Evolutionary conservation across 352 stramenopile genomes (phyloP).

Genomic region (Pythium dissimile): DNA sequence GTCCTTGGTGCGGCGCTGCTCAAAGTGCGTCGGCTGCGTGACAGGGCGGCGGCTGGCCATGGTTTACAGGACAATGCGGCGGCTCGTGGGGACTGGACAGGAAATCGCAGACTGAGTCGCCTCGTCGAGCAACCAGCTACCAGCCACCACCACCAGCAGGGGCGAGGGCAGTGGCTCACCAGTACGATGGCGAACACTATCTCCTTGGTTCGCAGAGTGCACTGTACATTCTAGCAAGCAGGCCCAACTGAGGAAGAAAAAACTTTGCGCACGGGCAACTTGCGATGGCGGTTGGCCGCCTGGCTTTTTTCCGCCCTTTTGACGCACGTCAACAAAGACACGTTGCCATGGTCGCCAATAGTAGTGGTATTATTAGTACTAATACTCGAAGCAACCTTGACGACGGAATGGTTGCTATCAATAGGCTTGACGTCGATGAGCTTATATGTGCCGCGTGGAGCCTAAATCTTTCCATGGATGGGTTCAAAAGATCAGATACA

Average conservation of each 20-base stretch:
- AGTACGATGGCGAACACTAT: too few species aligned
- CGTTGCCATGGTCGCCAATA: background rate
- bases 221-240: background rate
- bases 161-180: too few species aligned
- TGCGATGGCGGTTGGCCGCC: background rate
- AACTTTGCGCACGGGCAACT: too few species aligned
- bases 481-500: too few species aligned
- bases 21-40: background rate
- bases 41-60: background rate
- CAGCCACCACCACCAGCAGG: too few species aligned
- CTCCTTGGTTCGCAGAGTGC: too few species aligned
- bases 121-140: too few species aligned
- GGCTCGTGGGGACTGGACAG: background rate
- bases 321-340: background rate
- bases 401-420: background rate
- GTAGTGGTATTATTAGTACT: too few species aligned
- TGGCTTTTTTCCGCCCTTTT: background rate
- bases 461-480: too few species aligned
- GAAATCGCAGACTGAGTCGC: background rate
- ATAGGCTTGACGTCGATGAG: background rate
- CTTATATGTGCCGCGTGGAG: too few species aligned
- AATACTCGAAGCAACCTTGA: too few species aligned
- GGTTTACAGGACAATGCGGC: background rate
- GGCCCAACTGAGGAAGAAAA: background rate
- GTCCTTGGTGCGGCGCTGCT: slow-evolving; percentile 12